Evolutionary conservation across 139 green algal species (phyloP).

Genomic region (Chlamydomonas applanata): DNA sequence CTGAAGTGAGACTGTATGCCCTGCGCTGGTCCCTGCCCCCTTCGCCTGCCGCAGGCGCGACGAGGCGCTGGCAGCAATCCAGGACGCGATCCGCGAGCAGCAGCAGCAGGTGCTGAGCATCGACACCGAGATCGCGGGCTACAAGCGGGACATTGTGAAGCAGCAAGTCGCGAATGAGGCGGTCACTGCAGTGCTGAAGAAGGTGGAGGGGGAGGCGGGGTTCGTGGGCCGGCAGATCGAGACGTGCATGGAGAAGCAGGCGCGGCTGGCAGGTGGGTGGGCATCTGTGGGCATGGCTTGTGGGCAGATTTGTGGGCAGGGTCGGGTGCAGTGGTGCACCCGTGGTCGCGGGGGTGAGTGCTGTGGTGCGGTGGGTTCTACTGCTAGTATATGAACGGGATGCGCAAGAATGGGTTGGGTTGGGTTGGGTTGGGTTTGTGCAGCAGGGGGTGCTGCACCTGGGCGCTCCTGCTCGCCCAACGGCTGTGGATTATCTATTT

Average conservation of each 20-base stretch:
- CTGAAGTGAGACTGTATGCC: background rate
- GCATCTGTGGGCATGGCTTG: no score
- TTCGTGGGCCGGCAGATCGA: slow-evolving; percentile 65
- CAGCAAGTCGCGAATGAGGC: slow-evolving; percentile 72
- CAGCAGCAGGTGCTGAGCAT: slow-evolving; percentile 72
- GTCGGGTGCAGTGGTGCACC: no score
- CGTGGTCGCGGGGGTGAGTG: no score
- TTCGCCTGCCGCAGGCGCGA: slow-evolving; percentile 62
- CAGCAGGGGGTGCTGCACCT: no score
- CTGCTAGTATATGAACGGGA: no score
- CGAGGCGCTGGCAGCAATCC: slow-evolving; percentile 67
- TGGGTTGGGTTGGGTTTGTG: no score
- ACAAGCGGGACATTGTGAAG: slow-evolving; percentile 63
- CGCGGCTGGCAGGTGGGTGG: slow-evolving; percentile 33
- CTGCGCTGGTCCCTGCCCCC: background rate
- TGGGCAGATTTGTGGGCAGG: no score
- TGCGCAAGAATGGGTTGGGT: no score
- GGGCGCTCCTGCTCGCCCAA: no score
- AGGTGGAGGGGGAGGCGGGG: slow-evolving; percentile 69
- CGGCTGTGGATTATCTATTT: no score
- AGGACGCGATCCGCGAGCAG: slow-evolving; percentile 73
- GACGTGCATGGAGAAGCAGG: slow-evolving; percentile 50
- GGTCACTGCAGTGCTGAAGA: slow-evolving; percentile 55
- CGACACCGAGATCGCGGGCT: slow-evolving; percentile 66
- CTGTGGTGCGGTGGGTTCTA: no score